Evolutionary conservation across 305 asterid species (phyloP).

Genomic region (Solanum hybrid): DNA sequence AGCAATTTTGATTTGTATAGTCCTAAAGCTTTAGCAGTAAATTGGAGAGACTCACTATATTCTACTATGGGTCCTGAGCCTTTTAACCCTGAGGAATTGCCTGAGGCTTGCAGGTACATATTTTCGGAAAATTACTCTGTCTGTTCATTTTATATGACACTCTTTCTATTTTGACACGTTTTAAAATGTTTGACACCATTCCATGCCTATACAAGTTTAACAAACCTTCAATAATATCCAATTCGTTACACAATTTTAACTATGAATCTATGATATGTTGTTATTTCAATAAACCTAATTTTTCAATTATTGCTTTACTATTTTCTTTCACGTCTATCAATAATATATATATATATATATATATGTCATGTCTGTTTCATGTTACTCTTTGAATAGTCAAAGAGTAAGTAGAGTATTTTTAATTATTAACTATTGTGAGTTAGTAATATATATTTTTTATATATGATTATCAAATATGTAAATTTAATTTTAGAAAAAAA

Average conservation of each 20-base stretch:
- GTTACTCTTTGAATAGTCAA: neutral
- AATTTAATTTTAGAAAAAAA: neutral
- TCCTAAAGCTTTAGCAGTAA: no score
- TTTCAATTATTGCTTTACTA: neutral
- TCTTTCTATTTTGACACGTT: neutral
- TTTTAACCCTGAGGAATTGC: no score
- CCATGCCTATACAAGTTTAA: neutral
- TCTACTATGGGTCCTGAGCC: no score
- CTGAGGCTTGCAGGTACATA: conserved; percentile 26
- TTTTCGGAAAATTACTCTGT: neutral
- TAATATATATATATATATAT: no score
- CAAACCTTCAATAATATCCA: neutral
- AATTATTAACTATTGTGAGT: neutral
- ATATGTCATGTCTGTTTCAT: no score
- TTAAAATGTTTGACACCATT: neutral
- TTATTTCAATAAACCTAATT: neutral
- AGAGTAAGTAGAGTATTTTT: neutral
- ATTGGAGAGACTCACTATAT: no score
- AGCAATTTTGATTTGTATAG: no score
- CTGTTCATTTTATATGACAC: neutral
- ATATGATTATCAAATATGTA: no score
- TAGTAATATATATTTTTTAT: no score
- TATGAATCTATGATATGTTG: neutral
- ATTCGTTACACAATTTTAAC: no score
- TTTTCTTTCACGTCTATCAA: neutral